Conservation (phyloP, 352 stramenopile genomes). For the Phytophthora brassicae region DNA sequence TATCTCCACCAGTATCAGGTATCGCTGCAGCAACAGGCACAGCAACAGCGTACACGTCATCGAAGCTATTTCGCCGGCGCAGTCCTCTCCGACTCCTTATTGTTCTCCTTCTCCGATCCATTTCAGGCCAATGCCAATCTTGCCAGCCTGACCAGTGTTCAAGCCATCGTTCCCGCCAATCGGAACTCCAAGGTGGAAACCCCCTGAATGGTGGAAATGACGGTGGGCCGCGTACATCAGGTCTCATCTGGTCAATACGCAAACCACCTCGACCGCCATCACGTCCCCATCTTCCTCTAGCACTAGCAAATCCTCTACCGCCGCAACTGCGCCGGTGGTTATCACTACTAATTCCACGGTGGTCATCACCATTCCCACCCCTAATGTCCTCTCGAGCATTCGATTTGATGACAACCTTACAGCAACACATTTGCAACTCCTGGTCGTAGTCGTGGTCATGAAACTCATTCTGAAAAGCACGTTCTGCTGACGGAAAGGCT, state of each 20-base stretch:
- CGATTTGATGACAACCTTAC: conserved; percentile 40
- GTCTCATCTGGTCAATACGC: conserved; percentile 16
- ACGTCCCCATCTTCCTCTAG: conserved; percentile 20
- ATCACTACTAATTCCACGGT: conserved; percentile 8
- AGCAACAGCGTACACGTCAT: conserved; percentile 35
- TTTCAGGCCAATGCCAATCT: conserved; percentile 18
- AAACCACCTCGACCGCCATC: conserved; percentile 21
- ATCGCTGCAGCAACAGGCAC: conserved; percentile 24
- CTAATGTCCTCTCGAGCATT: not conserved
- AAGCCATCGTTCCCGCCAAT: conserved; percentile 25
- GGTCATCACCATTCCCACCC: conserved; percentile 3
- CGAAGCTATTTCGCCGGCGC: conserved; percentile 57
- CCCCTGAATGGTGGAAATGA: conserved; percentile 15
- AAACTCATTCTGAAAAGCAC: conserved; percentile 25
- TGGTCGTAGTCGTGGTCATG: conserved; percentile 20
- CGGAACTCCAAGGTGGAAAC: conserved; percentile 17
- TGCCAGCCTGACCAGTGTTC: conserved; percentile 20
- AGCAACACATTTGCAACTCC: conserved; percentile 41
- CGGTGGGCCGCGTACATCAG: conserved; percentile 8
- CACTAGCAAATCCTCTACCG: conserved; percentile 10
- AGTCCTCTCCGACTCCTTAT: conserved; percentile 14
- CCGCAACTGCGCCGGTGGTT: conserved; percentile 4
- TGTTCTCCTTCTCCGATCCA: conserved; percentile 11
- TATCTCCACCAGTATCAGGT: conserved; percentile 7
- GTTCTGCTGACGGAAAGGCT: conserved; percentile 13